Evolutionary conservation across 768 basidiomycete genomes (phyloP).

Genomic region (Chalciporus chontae): DNA sequence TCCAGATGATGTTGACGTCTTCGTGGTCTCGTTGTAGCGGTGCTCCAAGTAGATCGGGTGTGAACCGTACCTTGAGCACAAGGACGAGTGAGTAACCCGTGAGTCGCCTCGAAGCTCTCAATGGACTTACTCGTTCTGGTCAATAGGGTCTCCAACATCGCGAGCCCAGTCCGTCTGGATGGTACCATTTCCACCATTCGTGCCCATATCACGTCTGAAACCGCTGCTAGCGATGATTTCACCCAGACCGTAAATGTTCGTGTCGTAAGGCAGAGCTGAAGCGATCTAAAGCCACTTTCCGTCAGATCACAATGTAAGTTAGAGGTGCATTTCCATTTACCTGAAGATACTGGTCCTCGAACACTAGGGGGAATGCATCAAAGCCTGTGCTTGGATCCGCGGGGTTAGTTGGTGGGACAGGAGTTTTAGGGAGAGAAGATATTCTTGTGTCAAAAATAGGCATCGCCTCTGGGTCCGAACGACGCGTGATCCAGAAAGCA

Average conservation of each 20-base stretch:
- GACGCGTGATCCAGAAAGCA: constrained; percentile 77
- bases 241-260: constrained; percentile 78
- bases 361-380: constrained; percentile 65
- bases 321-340: constrained; percentile 24
- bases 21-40: constrained; percentile 51
- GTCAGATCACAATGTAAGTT: background rate
- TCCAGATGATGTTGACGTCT: constrained; percentile 62
- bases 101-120: background rate
- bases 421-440: constrained; percentile 56
- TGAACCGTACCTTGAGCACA: constrained; percentile 53
- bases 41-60: constrained; percentile 75
- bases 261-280: constrained; percentile 58
- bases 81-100: background rate
- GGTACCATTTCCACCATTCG: constrained; percentile 47
- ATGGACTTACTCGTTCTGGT: constrained; percentile 57
- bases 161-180: constrained; percentile 69
- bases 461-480: constrained; percentile 46
- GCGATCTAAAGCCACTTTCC: constrained; percentile 42
- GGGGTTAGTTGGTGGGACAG: constrained; percentile 52
- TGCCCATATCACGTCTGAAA: constrained; percentile 58
- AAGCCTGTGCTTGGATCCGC: constrained; percentile 53
- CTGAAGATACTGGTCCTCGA: constrained; percentile 80
- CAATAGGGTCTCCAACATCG: constrained; percentile 58
- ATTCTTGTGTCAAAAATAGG: constrained; percentile 73
- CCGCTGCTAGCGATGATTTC: constrained; percentile 70